Base-by-base conservation (phyloP, 345 rosid species). In the Garcia nutans region DNA sequence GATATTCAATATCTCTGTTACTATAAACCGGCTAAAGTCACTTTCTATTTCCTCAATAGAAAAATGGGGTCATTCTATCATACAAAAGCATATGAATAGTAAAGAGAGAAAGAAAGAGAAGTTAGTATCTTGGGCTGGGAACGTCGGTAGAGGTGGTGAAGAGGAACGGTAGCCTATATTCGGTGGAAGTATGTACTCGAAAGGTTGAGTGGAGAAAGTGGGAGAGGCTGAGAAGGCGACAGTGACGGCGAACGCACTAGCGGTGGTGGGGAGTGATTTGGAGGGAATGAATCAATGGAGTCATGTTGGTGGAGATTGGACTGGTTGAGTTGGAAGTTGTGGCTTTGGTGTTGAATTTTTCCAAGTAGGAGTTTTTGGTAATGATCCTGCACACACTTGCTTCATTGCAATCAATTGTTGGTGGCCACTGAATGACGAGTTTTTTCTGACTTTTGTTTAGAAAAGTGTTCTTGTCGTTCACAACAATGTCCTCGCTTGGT, bases 91-190 rank as follows among this genome's bases (percentile, higher is more conserved):
- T 31, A 31, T 1, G 3, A 31, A 1, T 31, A 31, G 1, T 31
- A 31, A 31, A 31, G 37, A 31, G 3, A 31, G 3, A 3, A 31
- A 31, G 1, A 31, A 31, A 10, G 12, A 49, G 10, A 15, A 49
- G 11, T 49, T 10, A 49, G 12, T 49, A 10, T 2, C n/a, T n/a
- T n/a, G n/a, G n/a, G n/a, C 97, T 23, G 73, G 81, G 74, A 87
- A 81, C 54, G 83, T 75, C n/a, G 97, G 94, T 20, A 94, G 97
- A 47, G 97, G 96, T 22, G 97, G 97, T 9, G 96, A 92, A 1
- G 88, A 68, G 82, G 90, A 92, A 24, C 82, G 76, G 76, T 72
- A 83, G 33, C 93, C 97, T 9, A 92, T 61, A 69, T 68, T 64
- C 72, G 89, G 86, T 33, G 97, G 97, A 52, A 92, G 79, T 2